Evolutionary conservation across 257 asterid genomes (phyloP), one percentile per base, ranked within the genome.

Genomic region (Solanum dulcamara): DNA sequence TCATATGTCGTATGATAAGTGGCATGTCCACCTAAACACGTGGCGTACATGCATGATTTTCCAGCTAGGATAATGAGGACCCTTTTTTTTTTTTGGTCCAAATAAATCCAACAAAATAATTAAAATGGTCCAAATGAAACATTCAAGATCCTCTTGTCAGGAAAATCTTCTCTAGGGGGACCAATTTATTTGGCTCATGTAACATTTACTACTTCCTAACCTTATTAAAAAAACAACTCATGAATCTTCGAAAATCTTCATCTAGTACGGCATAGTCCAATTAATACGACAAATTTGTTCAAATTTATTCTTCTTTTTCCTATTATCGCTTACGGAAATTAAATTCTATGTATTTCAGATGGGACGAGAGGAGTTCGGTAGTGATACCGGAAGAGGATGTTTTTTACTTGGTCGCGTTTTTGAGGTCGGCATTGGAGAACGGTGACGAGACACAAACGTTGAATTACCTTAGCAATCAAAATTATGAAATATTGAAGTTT

Each of bases 321-420:
- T 22, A 18, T 0, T 67, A 32, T 68, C 14, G 30, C 18, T 35
- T 35, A 70, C 5, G 20, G 37, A 70, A 70, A n/a, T n/a, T n/a
- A n/a, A n/a, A 3, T 40, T 70, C 9, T 32, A 18, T 1, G 9
- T 72, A 18, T 50, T 60, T 72, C 64, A 93, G 97, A 81, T 94
- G 98, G 98, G 93, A 92, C 26, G 90, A 86, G 35, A 90, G 79
- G 79, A 91, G 80, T 42, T 93, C 98, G 0, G 94, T 55, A 26
- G 97, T 94, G 71, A 94, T 93, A 11, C 97, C 98, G 32, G 85
- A 91, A 0, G 98, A 94, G 85, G 94, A 91, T 3, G 92, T 94
- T 64, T 94, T 94, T 88, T 94, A 94, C 89, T 81, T 93, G 67
- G 96, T 94, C 33, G 97, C 95, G 10, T 88, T 94, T 66, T 91